phyloP scores from a whole-genome alignment of 2,329 filamentous ascomycete genomes.

The Phyllosticta citrichinensis region DNA sequence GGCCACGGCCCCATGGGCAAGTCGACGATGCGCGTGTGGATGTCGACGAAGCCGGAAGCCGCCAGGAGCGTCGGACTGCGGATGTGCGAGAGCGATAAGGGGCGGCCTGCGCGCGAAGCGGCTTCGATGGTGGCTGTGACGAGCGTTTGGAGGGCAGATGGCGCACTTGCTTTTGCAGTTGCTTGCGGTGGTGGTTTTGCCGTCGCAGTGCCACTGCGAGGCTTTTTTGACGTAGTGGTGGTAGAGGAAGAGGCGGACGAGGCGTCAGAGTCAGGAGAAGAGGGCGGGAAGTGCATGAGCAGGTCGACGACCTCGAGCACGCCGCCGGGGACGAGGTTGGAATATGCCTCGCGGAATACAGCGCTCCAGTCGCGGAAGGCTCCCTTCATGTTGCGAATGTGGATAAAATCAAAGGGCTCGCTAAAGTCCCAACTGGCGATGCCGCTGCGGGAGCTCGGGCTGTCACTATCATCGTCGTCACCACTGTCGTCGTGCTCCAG shows the following conservation, averaged over 20 bases:
- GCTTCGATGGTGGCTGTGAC: conserved; percentile 26
- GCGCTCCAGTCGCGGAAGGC: conserved; percentile 37
- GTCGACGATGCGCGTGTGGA: conserved; percentile 28
- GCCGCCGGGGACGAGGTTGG: conserved; percentile 36
- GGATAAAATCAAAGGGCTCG: conserved; percentile 40
- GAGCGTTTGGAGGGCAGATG: conserved; percentile 19
- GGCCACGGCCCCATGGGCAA: conserved; percentile 31
- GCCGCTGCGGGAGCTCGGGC: neutral
- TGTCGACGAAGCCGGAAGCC: conserved; percentile 35
- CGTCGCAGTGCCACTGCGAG: neutral
- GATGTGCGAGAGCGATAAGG: conserved; percentile 35
- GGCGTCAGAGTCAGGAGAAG: conserved; percentile 13
- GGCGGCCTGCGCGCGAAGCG: conserved; percentile 30
- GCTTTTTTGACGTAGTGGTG: neutral
- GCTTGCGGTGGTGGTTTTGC: neutral
- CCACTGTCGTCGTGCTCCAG: neutral
- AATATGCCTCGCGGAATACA: conserved; percentile 37
- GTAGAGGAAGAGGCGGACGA: neutral
- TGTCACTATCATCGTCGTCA: neutral
- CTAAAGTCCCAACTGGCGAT: conserved; percentile 37
- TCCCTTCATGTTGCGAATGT: conserved; percentile 39
- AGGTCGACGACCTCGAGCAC: conserved; percentile 38
- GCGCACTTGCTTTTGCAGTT: neutral
- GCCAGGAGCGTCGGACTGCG: conserved; percentile 25
- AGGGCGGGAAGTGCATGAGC: conserved; percentile 14